Evolutionary conservation across 75 land plant species (phyloP).

Genomic region (Selaginella tamariscina): DNA sequence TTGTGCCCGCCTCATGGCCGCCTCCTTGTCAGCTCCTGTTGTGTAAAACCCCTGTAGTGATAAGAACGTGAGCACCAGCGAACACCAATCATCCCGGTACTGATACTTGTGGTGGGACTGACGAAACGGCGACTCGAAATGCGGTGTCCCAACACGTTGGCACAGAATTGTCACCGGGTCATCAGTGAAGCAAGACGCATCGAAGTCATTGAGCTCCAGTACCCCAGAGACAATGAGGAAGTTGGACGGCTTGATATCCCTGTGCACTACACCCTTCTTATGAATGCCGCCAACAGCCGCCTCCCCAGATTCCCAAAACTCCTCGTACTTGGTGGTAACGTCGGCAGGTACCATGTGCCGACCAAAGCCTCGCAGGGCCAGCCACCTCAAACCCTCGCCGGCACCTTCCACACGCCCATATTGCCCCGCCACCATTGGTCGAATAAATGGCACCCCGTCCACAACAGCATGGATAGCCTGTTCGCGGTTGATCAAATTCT

Average conservation of each 20-base stretch:
- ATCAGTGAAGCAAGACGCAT: background rate
- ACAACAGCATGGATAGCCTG: background rate
- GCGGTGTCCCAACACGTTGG: background rate
- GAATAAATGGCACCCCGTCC: background rate
- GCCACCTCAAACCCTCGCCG: background rate
- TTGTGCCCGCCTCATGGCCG: background rate
- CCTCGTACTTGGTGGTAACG: background rate
- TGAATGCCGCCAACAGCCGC: background rate
- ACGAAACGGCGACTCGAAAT: background rate
- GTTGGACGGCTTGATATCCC: background rate
- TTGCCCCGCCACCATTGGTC: background rate
- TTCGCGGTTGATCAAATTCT: background rate
- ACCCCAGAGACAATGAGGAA: background rate
- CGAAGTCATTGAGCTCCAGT: background rate
- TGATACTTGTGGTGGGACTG: background rate
- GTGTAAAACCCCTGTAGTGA: background rate
- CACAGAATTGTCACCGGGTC: background rate
- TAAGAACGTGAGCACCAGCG: background rate
- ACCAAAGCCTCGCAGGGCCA: background rate
- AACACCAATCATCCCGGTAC: background rate
- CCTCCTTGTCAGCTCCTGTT: background rate
- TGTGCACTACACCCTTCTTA: background rate
- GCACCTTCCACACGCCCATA: background rate
- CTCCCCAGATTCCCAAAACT: background rate
- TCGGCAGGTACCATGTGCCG: background rate